Evolutionary conservation across 805 yeast genomes (phyloP), one percentile per base, ranked within the genome.

Genomic region (Suhomyces vadensis): DNA sequence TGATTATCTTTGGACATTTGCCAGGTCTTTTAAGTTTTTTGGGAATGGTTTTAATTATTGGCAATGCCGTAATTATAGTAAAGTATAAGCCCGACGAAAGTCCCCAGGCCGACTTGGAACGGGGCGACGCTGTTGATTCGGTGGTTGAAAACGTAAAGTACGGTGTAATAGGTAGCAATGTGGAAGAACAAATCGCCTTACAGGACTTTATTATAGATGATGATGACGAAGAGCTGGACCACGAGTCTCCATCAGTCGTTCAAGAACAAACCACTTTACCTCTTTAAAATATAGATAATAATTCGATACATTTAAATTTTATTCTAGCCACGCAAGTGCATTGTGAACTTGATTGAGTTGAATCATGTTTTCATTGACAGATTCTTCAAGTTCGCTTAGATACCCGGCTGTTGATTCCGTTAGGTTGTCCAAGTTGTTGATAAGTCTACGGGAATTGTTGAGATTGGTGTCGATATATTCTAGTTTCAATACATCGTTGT

Each of bases 21-120:
- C 97, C 97, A 0, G 82, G 81, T 16, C 48, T 79, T 23, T 72
- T 86, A 68, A 83, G 91, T 46, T 64, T 81, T 52, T 51, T 81
- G 16, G 97, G 97, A 1, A 83, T 85, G 42, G 46, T 74, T 1
- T 68, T 90, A 29, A 87, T 90, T 47, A 61, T 87, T 14, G 76
- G 79, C 1, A 74, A 85, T 37, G 92, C 95, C 0, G 61, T 78
- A 24, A 63, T 75, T 35, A 83, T 85, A 11, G 64, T 85, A n/a
- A 69, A 70, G 43, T 73, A 67, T 53, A 82, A 79, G 58, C 74
- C 79, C 3, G 47, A 38, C 10, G 46, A 42, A 3, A 47, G 38
- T 20, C 14, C 13, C 4, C 22, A 9, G 4, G 41, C 29, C 6
- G 41, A 38, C 20, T 26, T 38, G 24, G 41, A 38, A 26, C 16